phyloP scores from a whole-genome alignment of 2,329 filamentous ascomycete genomes.

The Chaetomiaceae sp. region DNA sequence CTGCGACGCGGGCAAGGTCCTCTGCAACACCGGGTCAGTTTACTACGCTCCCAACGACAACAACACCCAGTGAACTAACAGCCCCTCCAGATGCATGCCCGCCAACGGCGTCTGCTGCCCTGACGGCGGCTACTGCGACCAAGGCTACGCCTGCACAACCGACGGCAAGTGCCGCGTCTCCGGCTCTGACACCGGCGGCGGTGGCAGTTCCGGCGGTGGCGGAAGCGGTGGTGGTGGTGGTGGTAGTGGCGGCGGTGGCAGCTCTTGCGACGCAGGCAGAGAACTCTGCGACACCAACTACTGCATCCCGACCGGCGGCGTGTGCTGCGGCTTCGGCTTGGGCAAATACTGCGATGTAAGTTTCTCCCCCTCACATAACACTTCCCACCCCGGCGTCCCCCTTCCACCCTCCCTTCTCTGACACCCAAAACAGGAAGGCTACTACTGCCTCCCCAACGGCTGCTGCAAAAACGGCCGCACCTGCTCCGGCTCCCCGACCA shows the following conservation, averaged over 20 bases:
- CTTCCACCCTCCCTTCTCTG: background rate
- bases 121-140: constrained; percentile 28
- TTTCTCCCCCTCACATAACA: background rate
- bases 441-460: constrained; percentile 10
- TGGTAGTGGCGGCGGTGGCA: constrained; percentile 14
- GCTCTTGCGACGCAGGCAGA: constrained; percentile 3
- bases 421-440: constrained; percentile 8
- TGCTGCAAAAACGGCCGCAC: constrained; percentile 14
- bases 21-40: constrained; percentile 24
- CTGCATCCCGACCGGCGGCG: constrained; percentile 12
- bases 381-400: background rate
- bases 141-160: constrained; percentile 28
- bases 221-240: constrained; percentile 17
- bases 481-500: background rate
- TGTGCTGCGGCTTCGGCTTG: constrained; percentile 9
- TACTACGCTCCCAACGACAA: background rate
- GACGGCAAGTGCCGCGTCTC: constrained; percentile 23
- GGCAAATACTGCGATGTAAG: constrained; percentile 17
- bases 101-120: constrained; percentile 30
- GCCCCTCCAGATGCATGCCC: constrained; percentile 32
- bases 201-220: constrained; percentile 15
- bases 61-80: no score
- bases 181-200: constrained; percentile 18
- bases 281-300: background rate
- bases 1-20: constrained; percentile 23